Evolutionary conservation across 345 rosid species (phyloP).

Genomic region (Aethionema arabicum): DNA sequence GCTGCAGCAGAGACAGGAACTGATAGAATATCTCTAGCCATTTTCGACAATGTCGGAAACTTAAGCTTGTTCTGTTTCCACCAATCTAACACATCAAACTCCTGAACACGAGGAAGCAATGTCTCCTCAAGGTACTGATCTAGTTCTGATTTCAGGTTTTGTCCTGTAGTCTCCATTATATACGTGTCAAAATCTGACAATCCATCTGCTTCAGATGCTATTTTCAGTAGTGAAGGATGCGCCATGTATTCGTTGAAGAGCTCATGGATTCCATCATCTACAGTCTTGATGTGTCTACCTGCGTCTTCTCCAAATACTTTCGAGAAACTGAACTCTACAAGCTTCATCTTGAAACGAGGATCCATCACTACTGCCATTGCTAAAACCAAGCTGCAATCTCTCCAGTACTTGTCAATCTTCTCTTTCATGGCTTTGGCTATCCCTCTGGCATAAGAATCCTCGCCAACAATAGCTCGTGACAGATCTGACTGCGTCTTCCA

Average conservation of each 20-base stretch:
- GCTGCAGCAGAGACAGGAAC: conserved; percentile 59
- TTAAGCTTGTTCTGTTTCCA: conserved; percentile 87
- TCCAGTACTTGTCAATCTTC: conserved; percentile 70
- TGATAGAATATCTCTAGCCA: conserved; percentile 82
- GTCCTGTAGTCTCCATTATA: conserved; percentile 74
- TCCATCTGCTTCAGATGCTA: conserved; percentile 61
- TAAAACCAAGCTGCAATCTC: conserved; percentile 78
- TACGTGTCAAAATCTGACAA: conserved; percentile 77
- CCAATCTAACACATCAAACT: conserved; percentile 83
- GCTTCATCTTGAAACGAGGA: conserved; percentile 97
- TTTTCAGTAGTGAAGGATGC: conserved; percentile 68
- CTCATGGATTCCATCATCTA: conserved; percentile 81
- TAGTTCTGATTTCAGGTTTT: conserved; percentile 73
- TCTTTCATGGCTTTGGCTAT: conserved; percentile 62
- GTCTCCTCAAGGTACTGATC: conserved; percentile 89
- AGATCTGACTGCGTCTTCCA: conserved; percentile 88
- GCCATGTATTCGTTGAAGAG: conserved; percentile 74
- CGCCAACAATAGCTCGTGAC: conserved; percentile 48
- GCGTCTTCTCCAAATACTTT: conserved; percentile 84
- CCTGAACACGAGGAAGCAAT: conserved; percentile 67
- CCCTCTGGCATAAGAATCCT: conserved; percentile 55
- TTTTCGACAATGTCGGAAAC: conserved; percentile 78
- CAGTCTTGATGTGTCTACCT: conserved; percentile 54
- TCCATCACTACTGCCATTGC: conserved; percentile 91
- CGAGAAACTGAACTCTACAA: conserved; percentile 88